phyloP scores from a whole-genome alignment of 805 yeast species.

The Lipomyces sp. region DNA sequence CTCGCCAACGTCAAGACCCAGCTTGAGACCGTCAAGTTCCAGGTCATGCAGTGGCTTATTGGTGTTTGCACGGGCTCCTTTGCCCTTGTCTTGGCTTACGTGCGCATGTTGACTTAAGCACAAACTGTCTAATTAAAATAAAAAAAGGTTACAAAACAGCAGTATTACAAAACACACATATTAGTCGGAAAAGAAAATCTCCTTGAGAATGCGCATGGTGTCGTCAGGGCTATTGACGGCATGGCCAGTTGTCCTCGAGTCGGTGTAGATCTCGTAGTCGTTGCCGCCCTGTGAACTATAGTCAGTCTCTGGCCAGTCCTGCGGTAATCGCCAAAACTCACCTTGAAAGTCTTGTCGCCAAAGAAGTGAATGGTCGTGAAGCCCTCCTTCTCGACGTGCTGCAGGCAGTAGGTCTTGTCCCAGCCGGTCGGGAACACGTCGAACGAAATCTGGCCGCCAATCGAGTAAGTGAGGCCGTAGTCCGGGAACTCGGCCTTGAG shows the following conservation, averaged over 20 bases:
- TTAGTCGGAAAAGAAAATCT: conserved; percentile 51
- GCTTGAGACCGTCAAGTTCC: conserved; percentile 91
- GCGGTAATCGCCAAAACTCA: neutral
- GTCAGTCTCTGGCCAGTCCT: too few relatives aligned
- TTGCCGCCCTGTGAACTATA: conserved; percentile 75
- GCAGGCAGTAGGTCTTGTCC: conserved; percentile 98
- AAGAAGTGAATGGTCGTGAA: conserved; percentile 92
- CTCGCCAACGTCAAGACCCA: conserved; percentile 92
- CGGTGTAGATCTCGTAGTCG: conserved; percentile 94
- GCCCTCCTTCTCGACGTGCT: conserved; percentile 82
- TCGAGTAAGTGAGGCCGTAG: conserved; percentile 86
- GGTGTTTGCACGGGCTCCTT: conserved; percentile 98
- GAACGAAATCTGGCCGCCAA: conserved; percentile 98
- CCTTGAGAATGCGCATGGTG: conserved; percentile 80
- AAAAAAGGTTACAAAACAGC: neutral
- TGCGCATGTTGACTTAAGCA: conserved; percentile 63
- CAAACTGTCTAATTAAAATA: neutral
- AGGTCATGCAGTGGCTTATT: conserved; percentile 96
- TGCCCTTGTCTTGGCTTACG: conserved; percentile 88
- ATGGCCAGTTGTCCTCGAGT: conserved; percentile 92
- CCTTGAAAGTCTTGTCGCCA: conserved; percentile 88
- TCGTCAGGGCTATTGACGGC: conserved; percentile 87
- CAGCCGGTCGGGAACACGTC: conserved; percentile 99
- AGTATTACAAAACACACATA: neutral
- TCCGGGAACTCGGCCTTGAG: conserved; percentile 80